These are phyloP conservation scores for Wallacemonas rigidus DNA, from an alignment of 208 protist species.

Conservation along the genomic window DNA sequence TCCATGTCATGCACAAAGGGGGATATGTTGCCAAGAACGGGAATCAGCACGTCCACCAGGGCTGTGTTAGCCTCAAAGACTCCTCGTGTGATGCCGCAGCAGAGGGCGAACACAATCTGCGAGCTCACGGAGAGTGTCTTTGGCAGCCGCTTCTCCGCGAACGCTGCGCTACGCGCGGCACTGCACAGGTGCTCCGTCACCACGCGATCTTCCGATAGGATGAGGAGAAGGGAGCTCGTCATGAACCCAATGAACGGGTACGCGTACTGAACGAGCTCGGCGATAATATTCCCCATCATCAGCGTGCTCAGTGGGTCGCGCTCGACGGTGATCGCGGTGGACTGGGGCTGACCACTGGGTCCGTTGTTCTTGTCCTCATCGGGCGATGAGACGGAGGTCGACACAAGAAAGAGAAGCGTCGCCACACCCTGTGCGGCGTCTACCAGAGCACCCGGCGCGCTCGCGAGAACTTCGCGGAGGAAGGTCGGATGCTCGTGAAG, in stretches of 20 bases:
- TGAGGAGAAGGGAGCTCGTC: constrained; percentile 72
- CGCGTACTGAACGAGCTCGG: constrained; percentile 47
- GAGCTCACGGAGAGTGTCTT: constrained; percentile 40
- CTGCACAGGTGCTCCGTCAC: constrained; percentile 57
- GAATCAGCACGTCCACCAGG: constrained; percentile 62
- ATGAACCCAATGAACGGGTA: constrained; percentile 85
- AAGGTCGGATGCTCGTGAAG: constrained; percentile 72
- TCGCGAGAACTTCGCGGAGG: constrained; percentile 39
- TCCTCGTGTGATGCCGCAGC: constrained; percentile 47
- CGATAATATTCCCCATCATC: constrained; percentile 37
- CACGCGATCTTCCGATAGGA: constrained; percentile 73
- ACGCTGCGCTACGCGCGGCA: constrained; percentile 29
- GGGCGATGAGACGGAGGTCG: not conserved
- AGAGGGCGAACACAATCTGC: constrained; percentile 48
- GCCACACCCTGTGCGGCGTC: constrained; percentile 34
- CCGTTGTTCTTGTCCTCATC: not conserved
- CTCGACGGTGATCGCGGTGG: constrained; percentile 3
- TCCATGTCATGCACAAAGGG: constrained; percentile 74
- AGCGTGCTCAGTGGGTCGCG: constrained; percentile 32
- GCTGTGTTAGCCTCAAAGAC: constrained; percentile 71
- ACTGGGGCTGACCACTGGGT: not conserved
- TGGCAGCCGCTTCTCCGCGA: constrained; percentile 32
- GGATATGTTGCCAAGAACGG: constrained; percentile 68
- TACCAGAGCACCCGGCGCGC: constrained; percentile 37
- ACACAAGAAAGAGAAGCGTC: constrained; percentile 47